phyloP scores from a whole-genome alignment of 192 early-diverging fungal genomes.

The Rhizoclosmatium sp. region DNA sequence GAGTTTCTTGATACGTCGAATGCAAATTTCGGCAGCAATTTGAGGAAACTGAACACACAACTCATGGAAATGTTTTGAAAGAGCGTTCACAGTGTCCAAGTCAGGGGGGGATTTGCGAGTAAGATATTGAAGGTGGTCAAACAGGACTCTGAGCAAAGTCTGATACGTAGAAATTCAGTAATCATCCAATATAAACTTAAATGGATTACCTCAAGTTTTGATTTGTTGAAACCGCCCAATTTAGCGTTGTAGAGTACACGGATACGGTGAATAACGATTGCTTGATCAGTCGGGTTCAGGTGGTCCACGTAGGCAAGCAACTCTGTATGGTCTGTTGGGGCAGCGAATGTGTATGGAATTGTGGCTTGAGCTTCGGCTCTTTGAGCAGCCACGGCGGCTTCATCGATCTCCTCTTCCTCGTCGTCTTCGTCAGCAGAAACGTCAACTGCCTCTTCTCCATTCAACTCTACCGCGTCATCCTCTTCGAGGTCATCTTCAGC shows the following conservation, averaged over 20 bases:
- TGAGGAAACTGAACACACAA: slow-evolving; percentile 37
- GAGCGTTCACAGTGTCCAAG: slow-evolving; percentile 37
- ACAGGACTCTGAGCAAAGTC: slow-evolving; percentile 68
- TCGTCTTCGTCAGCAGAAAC: slow-evolving; percentile 48
- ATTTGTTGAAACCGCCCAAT: slow-evolving; percentile 81
- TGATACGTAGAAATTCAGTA: slow-evolving; percentile 13
- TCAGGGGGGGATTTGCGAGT: slow-evolving; percentile 58
- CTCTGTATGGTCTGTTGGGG: slow-evolving; percentile 75
- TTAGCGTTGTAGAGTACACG: slow-evolving; percentile 85
- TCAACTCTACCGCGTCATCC: slow-evolving; percentile 38
- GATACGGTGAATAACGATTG: slow-evolving; percentile 80
- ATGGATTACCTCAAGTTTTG: slow-evolving; percentile 62
- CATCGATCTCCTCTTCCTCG: slow-evolving; percentile 45
- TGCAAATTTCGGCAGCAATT: slow-evolving; percentile 31
- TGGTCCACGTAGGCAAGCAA: slow-evolving; percentile 73
- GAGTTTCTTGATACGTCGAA: slow-evolving; percentile 24
- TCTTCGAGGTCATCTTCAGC: slow-evolving; percentile 45
- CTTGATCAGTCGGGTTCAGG: slow-evolving; percentile 72
- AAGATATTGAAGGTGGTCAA: slow-evolving; percentile 75
- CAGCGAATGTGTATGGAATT: slow-evolving; percentile 86
- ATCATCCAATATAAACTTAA: slow-evolving; percentile 1
- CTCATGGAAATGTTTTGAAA: slow-evolving; percentile 42
- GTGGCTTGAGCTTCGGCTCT: slow-evolving; percentile 41
- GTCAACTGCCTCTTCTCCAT: slow-evolving; percentile 45
- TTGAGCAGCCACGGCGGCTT: slow-evolving; percentile 46